Evolutionary conservation across 768 basidiomycete genomes (phyloP), one percentile per base, ranked within the genome.

Genomic region (Phylloporus scabripes): DNA sequence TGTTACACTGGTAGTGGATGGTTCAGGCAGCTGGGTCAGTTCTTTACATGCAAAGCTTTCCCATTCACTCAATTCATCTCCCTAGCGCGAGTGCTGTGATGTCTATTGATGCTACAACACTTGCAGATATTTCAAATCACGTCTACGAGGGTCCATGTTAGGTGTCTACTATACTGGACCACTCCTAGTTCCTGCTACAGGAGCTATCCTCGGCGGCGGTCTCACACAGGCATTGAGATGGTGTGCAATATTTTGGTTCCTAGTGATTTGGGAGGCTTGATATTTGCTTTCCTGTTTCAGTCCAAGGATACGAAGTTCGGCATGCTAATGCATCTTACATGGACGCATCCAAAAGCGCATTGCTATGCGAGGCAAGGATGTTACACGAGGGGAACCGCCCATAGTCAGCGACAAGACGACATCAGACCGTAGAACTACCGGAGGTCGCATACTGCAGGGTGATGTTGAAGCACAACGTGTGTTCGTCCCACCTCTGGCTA

Each of bases 221-320:
- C 70, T 91, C 4, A 82, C 87, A 0, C 74, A 82, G 46, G 77
- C 72, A 0, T 80, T 84, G 60, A 73, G 69, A 50, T 95, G 93
- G 93, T 79, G 92, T 29, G 81, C 85, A 0, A 79, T 87, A 1
- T 92, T 95, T 67, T 93, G 87, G 80, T 91, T 93, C 62, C 73
- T 93, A 31, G 72, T 78, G 1, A 82, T 85, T 24, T 75, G 82
- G 54, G 79, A 5, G 82, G 80, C 0, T 38, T 74, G 12, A 78
- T 76, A 48, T 71, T 80, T 49, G 68, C 74, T 14, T 89, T 90
- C 64, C 50, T 87, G 29, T 62, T 83, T n/a, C 68, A 83, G 59
- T 89, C 92, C 72, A 78, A 77, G 47, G 91, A 96, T 60, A 92
- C 82, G 93, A 32, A 93, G 91, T 49, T 66, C 86, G 14, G 74